Percentiles rank a stretch among this genome's conserved stretches.
phyloP scores from a whole-genome alignment of 2,329 filamentous ascomycete species.

The Atkinsonella hypoxylon region DNA sequence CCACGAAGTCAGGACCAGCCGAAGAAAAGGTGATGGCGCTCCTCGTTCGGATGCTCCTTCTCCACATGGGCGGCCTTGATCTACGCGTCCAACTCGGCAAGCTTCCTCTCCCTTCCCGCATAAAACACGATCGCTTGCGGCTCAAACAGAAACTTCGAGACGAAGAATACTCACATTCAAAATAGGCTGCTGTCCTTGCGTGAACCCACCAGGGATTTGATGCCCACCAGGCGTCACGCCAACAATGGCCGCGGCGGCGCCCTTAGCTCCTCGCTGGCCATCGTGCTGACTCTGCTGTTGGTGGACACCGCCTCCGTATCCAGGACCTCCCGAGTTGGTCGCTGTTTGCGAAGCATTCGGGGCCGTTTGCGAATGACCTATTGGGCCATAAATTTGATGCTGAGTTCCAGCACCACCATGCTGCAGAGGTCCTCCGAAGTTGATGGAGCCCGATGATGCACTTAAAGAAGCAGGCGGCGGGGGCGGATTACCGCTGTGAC shows the following conservation, averaged over 20 bases:
- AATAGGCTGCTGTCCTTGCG: constrained; percentile 32
- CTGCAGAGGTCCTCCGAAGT: constrained; percentile 44
- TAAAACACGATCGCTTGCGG: neutral
- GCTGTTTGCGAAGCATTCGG: constrained; percentile 42
- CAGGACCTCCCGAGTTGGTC: constrained; percentile 46
- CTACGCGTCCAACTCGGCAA: neutral
- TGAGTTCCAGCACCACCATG: constrained; percentile 39
- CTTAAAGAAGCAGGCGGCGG: constrained; percentile 41
- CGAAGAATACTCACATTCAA: constrained; percentile 35
- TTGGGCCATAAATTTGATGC: constrained; percentile 46
- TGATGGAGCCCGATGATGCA: constrained; percentile 36
- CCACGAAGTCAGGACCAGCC: neutral
- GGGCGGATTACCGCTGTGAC: constrained; percentile 46
- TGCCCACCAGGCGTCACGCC: constrained; percentile 28
- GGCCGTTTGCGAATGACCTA: constrained; percentile 37
- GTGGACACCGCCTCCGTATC: constrained; percentile 60
- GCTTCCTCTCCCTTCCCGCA: neutral
- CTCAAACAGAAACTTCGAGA: neutral
- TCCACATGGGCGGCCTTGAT: neutral
- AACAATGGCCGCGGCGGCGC: constrained; percentile 32
- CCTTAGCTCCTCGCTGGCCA: constrained; percentile 37
- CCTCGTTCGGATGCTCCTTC: neutral
- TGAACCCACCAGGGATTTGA: constrained; percentile 26
- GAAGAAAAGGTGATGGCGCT: neutral
- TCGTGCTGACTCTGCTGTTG: constrained; percentile 38